These are phyloP conservation scores for Quillaja saponaria DNA, from an alignment of 306 rosid genomes.

Conservation along the genomic window DNA sequence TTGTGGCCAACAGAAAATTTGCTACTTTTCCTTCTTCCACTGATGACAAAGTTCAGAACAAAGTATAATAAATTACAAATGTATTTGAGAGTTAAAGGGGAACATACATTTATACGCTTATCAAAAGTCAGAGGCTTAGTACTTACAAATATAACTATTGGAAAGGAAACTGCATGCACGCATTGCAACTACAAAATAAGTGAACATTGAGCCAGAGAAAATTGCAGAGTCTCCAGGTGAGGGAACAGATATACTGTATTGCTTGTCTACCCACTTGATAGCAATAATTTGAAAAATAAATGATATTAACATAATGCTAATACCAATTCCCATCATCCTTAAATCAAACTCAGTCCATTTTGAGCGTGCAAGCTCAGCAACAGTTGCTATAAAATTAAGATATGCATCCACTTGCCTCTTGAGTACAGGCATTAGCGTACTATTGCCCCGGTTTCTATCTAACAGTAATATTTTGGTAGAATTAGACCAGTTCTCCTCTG, in stretches of 20 bases:
- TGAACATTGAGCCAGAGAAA: slow-evolving; percentile 45
- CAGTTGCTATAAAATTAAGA: slow-evolving; percentile 60
- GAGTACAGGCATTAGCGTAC: slow-evolving; percentile 49
- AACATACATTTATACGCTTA: slow-evolving; percentile 1
- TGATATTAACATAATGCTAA: slow-evolving; percentile 69
- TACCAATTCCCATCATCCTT: slow-evolving; percentile 75
- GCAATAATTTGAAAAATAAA: slow-evolving; percentile 60
- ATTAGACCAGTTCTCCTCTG: slow-evolving; percentile 63
- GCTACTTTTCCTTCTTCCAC: slow-evolving; percentile 99
- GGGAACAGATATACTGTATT: slow-evolving; percentile 43
- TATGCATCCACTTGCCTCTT: slow-evolving; percentile 69
- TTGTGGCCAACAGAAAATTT: slow-evolving; percentile 88
- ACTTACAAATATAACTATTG: slow-evolving; percentile 90
- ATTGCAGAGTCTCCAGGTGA: slow-evolving; percentile 46
- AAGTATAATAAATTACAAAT: slow-evolving; percentile 25
- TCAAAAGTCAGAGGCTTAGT: slow-evolving; percentile 14
- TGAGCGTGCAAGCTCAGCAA: slow-evolving; percentile 89
- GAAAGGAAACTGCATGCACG: slow-evolving; percentile 91
- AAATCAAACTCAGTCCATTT: slow-evolving; percentile 97
- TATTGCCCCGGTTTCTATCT: slow-evolving; percentile 38
- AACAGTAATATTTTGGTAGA: slow-evolving; percentile 50
- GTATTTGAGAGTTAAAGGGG: slow-evolving; percentile 15
- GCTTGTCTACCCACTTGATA: slow-evolving; percentile 55
- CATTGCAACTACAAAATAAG: slow-evolving; percentile 64
- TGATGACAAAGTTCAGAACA: slow-evolving; percentile 44